Conservation (phyloP, 805 yeast species). For the Millerozyma acaciae region DNA sequence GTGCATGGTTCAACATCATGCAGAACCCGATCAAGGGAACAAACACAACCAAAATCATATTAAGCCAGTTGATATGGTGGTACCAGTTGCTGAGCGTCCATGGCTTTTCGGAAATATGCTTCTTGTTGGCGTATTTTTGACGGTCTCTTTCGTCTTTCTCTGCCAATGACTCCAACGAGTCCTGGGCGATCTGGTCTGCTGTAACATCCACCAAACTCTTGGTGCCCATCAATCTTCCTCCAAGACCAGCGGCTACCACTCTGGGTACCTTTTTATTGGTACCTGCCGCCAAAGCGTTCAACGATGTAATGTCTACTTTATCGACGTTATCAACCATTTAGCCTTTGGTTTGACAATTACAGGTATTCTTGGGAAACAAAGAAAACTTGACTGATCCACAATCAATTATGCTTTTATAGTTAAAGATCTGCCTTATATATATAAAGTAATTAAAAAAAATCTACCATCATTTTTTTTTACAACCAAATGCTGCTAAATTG, state of each 20-base stretch:
- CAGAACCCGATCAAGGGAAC: constrained; percentile 56
- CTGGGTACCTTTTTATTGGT: constrained; percentile 65
- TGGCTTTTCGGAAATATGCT: constrained; percentile 73
- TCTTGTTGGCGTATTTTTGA: constrained; percentile 34
- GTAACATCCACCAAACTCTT: constrained; percentile 65
- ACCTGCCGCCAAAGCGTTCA: constrained; percentile 81
- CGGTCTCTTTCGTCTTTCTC: constrained; percentile 38
- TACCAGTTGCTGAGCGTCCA: constrained; percentile 75
- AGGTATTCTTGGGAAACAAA: background rate
- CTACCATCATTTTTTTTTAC: no score
- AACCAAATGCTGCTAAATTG: no score
- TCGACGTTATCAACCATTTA: constrained; percentile 14
- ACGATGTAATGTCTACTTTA: constrained; percentile 57
- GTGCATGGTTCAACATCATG: constrained; percentile 43
- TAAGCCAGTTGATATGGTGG: constrained; percentile 75
- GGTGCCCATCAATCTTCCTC: constrained; percentile 80
- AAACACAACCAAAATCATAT: constrained; percentile 57
- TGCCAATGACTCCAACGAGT: constrained; percentile 40
- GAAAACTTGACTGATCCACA: background rate
- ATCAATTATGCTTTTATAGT: no score
- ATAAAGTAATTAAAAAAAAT: no score
- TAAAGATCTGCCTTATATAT: no score
- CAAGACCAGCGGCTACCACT: constrained; percentile 73
- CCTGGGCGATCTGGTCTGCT: constrained; percentile 57
- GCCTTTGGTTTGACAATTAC: no score